Evolutionary conservation across 495 filamentous ascomycete genomes (phyloP).

Genomic region (Trichoderma virens): DNA sequence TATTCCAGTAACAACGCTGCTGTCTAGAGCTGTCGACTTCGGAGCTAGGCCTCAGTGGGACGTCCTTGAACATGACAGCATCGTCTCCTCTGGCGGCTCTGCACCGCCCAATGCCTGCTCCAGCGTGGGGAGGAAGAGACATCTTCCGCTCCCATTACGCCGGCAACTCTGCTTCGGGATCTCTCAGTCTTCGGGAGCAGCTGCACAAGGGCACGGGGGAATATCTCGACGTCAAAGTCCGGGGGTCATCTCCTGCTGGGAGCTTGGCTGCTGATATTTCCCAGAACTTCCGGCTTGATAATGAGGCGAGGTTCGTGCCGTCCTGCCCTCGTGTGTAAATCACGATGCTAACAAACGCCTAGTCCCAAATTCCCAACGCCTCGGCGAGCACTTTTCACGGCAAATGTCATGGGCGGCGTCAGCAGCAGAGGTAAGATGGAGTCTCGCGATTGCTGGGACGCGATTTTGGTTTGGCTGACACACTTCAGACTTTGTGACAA

Average conservation of each 20-base stretch:
- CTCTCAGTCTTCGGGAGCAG: slow-evolving; percentile 58
- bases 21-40: background rate
- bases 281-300: slow-evolving; percentile 84
- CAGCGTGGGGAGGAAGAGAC: slow-evolving; percentile 32
- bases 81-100: slow-evolving; percentile 93
- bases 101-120: slow-evolving; percentile 64
- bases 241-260: slow-evolving; percentile 81
- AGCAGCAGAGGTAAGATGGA: slow-evolving; percentile 61
- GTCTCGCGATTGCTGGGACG: slow-evolving; percentile 8
- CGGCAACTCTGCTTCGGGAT: slow-evolving; percentile 46
- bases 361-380: slow-evolving; percentile 91
- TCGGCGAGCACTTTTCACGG: slow-evolving; percentile 85
- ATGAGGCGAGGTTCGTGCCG: slow-evolving; percentile 67
- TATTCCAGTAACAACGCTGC: background rate
- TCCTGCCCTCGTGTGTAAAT: background rate
- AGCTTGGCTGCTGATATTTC: slow-evolving; percentile 89
- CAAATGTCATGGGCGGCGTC: slow-evolving; percentile 58
- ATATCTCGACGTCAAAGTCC: slow-evolving; percentile 71
- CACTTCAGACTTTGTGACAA: slow-evolving; percentile 61
- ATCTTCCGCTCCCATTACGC: slow-evolving; percentile 43
- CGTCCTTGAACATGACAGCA: slow-evolving; percentile 60
- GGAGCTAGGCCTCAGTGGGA: background rate
- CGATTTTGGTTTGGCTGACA: slow-evolving; percentile 21
- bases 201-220: slow-evolving; percentile 43
- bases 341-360: slow-evolving; percentile 13